A percentile compares a stretch with the other conserved stretches of the same genome.
phyloP scores from a whole-genome alignment of 2,329 filamentous ascomycete genomes.

The Arthroderma sp. region DNA sequence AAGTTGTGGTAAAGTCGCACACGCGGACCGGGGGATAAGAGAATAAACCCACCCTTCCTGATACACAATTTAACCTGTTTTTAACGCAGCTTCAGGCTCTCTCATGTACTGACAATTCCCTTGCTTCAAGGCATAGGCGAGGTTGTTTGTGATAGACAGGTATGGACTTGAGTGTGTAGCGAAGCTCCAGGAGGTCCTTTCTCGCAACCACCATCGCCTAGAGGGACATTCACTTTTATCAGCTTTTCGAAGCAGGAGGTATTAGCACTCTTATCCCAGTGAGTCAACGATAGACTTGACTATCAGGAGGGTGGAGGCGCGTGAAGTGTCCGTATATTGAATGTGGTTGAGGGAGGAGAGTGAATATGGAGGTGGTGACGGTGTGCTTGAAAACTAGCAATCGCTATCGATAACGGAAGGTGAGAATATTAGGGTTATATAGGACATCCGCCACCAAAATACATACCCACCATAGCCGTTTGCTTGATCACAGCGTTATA shows the following conservation, averaged over 20 bases:
- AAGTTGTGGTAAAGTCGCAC: background rate
- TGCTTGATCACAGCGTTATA: background rate
- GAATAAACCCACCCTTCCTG: background rate
- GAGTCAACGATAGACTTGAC: background rate
- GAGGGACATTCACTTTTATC: background rate
- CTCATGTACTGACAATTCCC: background rate
- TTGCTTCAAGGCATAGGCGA: background rate
- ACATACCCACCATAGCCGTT: background rate
- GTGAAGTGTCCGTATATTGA: background rate
- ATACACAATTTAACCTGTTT: background rate
- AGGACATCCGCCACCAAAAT: background rate
- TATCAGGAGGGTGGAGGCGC: background rate
- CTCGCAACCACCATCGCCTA: background rate
- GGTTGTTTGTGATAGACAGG: background rate
- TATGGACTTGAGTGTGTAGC: background rate
- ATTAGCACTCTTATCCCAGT: background rate
- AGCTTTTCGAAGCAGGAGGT: background rate
- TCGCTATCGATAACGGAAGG: background rate
- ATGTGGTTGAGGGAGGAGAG: background rate
- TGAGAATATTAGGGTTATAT: background rate
- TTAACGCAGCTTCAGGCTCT: background rate
- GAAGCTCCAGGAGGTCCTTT: background rate
- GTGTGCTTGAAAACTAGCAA: background rate
- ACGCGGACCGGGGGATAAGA: background rate
- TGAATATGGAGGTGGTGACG: background rate